Evolutionary conservation across 345 rosid genomes (phyloP), one percentile per base, ranked within the genome.

Genomic region (Citrus sp.): DNA sequence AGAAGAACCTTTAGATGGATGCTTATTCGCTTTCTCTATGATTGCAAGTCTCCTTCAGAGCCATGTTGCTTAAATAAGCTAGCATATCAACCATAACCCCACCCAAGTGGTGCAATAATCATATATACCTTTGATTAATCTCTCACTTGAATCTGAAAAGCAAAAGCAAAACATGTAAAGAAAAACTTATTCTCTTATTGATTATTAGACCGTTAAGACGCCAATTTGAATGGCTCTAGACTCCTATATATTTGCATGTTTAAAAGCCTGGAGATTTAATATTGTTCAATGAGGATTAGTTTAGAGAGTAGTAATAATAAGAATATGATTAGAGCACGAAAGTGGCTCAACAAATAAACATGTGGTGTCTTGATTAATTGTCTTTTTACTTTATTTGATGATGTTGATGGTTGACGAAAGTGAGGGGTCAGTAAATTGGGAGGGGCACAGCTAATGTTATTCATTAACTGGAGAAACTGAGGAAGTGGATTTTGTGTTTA

Each of bases 11-110:
- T 85, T 46, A 46, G 51, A 46, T 46, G 83, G 87, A 85, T 85
- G 87, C 88, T 77, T 75, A 85, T 88, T 88, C 90, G 79, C 80
- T 81, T 86, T 84, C 87, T 87, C 82, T 66, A 85, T 88, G 86
- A 88, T 87, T 88, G 89, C 25, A 61, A 38, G 86, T 86, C 90
- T 76, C 84, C 84, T 80, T 87, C 93, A 82, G 18, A 60, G 74
- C 80, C 79, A 87, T 86, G 86, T 87, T 80, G 58, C 82, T 79
- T 81, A 63, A 86, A 84, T 85, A 72, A 83, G 79, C 74, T 85
- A 13, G 77, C 87, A 79, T 13, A 46, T 81, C 89, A 82, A 82
- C 86, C 66, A 82, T 68, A 82, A 85, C 82, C 80, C 74, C 81
- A 78, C 83, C 79, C 78, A 68, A 84, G 55, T 71, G 67, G 38